Conservation (phyloP, 2,329 filamentous ascomycete genomes). For the Geosmithia flava region DNA sequence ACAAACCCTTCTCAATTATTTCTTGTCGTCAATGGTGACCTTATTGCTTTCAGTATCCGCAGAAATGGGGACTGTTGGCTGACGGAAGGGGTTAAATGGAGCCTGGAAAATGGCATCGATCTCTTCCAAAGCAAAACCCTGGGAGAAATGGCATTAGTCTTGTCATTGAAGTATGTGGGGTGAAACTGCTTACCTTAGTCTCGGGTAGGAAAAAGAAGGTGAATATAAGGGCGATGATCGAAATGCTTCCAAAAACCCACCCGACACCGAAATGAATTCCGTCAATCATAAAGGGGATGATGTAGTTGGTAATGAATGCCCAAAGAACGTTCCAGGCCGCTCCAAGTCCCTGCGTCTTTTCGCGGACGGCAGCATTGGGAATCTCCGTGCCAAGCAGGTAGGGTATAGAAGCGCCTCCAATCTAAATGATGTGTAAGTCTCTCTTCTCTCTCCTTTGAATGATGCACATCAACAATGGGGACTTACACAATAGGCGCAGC, state of each 20-base stretch:
- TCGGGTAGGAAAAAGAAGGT: slow-evolving; percentile 9
- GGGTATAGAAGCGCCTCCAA: slow-evolving; percentile 6
- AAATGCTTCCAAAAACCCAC: slow-evolving; percentile 5
- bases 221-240: slow-evolving; percentile 3
- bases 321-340: slow-evolving; percentile 5
- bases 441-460: too few relatives aligned
- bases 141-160: neutral
- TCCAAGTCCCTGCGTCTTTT: slow-evolving; percentile 5
- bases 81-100: neutral
- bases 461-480: too few relatives aligned
- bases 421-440: neutral
- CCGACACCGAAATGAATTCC: slow-evolving; percentile 4
- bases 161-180: neutral
- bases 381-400: slow-evolving; percentile 6
- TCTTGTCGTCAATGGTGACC: too few relatives aligned
- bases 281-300: slow-evolving; percentile 5
- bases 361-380: slow-evolving; percentile 4
- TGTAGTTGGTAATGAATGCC: slow-evolving; percentile 6
- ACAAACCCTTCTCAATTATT: too few relatives aligned
- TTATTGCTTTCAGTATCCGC: too few relatives aligned
- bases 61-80: too few relatives aligned
- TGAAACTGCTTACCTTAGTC: neutral
- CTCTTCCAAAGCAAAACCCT: neutral
- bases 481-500: neutral
- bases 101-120: neutral